Evolutionary conservation across 2,329 filamentous ascomycete species (phyloP).

Genomic region (Talaromyces sp.): DNA sequence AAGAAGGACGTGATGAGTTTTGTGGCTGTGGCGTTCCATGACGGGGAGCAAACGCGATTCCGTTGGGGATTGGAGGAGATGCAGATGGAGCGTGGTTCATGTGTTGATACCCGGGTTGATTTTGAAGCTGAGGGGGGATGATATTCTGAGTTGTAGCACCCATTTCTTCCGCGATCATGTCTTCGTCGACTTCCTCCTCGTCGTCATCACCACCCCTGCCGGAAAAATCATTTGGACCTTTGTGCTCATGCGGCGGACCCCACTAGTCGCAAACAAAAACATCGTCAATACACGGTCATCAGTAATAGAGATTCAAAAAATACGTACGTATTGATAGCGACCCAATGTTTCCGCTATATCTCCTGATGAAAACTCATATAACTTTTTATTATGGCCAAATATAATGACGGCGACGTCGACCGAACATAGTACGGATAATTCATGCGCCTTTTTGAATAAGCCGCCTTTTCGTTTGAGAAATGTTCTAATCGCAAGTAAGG

Average conservation of each 20-base stretch:
- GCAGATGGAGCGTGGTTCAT: conserved; percentile 82
- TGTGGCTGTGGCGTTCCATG: conserved; percentile 80
- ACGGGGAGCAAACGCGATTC: conserved; percentile 67
- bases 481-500: conserved; percentile 59
- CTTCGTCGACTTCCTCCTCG: conserved; percentile 72
- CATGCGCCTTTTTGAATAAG: conserved; percentile 98
- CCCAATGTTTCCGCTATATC: conserved; percentile 90
- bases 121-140: conserved; percentile 69
- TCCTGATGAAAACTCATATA: conserved; percentile 94
- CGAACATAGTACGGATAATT: conserved; percentile 94
- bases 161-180: conserved; percentile 66
- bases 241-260: conserved; percentile 90
- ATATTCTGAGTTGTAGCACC: conserved; percentile 56
- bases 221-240: conserved; percentile 88
- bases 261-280: conserved; percentile 61
- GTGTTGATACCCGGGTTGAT: conserved; percentile 67
- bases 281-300: conserved; percentile 20
- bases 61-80: conserved; percentile 83
- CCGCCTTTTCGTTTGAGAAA: conserved; percentile 98
- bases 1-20: conserved; percentile 71
- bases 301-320: conserved; percentile 9
- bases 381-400: conserved; percentile 97
- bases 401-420: conserved; percentile 99
- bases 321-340: conserved; percentile 84
- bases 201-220: conserved; percentile 73